These are phyloP conservation scores for Carallia pectinifolia DNA, from an alignment of 345 rosid genomes.

Conservation along the genomic window DNA sequence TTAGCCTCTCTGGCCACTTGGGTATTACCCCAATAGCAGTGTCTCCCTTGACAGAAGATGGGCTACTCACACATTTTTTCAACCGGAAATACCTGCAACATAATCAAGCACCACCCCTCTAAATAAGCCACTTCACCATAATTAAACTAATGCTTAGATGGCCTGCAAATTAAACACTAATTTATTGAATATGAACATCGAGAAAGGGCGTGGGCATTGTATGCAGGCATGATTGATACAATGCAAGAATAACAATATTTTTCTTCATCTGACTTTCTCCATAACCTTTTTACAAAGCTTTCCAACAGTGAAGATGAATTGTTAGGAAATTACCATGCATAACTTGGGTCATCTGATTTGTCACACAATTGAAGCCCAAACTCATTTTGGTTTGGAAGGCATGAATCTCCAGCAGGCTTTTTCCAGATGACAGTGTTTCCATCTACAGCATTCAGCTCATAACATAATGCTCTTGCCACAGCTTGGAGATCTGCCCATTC, in stretches of 20 bases:
- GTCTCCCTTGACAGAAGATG: constrained; percentile 61
- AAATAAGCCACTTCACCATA: neutral
- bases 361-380: constrained; percentile 72
- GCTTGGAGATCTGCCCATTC: constrained; percentile 99
- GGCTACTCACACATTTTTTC: constrained; percentile 63
- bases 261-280: neutral
- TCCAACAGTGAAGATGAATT: constrained; percentile 9
- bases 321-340: constrained; percentile 67
- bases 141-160: neutral
- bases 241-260: neutral
- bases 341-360: constrained; percentile 59
- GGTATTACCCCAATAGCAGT: constrained; percentile 64
- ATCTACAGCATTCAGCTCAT: constrained; percentile 84
- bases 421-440: constrained; percentile 97
- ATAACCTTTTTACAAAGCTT: neutral
- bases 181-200: constrained; percentile 10
- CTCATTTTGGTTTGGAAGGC: constrained; percentile 69
- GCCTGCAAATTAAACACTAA: neutral
- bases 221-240: neutral
- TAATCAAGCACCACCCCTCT: constrained; percentile 10
- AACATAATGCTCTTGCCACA: constrained; percentile 84
- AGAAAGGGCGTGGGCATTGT: constrained; percentile 11
- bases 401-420: constrained; percentile 72
- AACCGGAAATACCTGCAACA: constrained; percentile 74
- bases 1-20: constrained; percentile 81